Conservation (phyloP, 495 filamentous ascomycete species). For the Viridothelium virens region DNA sequence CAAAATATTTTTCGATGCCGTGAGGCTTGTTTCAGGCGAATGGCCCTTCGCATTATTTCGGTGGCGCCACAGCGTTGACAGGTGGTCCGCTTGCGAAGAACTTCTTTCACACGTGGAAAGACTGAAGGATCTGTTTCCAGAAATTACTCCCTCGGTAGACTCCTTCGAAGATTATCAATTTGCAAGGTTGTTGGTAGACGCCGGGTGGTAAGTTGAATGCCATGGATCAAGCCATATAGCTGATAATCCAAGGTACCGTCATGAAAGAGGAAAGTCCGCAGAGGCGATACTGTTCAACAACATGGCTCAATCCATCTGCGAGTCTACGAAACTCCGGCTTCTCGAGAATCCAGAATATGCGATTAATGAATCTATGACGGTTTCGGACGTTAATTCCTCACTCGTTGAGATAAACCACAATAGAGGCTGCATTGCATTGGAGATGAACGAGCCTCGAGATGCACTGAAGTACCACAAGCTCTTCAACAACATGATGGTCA, state of each 20-base stretch:
- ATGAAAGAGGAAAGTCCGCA: slow-evolving; percentile 17
- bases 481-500: slow-evolving; percentile 23
- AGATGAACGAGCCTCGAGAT: slow-evolving; percentile 15
- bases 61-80: slow-evolving; percentile 3
- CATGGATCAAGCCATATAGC: neutral
- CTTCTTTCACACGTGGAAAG: slow-evolving; percentile 27
- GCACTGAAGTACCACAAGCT: slow-evolving; percentile 10
- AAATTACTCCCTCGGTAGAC: slow-evolving; percentile 11
- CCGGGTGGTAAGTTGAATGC: slow-evolving; percentile 17
- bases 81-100: slow-evolving; percentile 29
- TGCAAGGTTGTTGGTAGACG: slow-evolving; percentile 16
- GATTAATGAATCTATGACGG: neutral
- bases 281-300: slow-evolving; percentile 15
- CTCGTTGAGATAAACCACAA: slow-evolving; percentile 19
- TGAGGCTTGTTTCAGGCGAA: neutral
- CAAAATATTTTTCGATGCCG: neutral
- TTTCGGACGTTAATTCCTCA: neutral
- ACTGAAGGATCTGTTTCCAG: slow-evolving; percentile 24
- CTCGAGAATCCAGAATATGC: neutral
- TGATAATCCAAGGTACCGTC: slow-evolving; percentile 15
- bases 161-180: slow-evolving; percentile 20
- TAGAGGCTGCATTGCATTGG: slow-evolving; percentile 13
- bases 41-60: neutral
- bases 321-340: slow-evolving; percentile 14
- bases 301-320: slow-evolving; percentile 21